phyloP scores from a whole-genome alignment of 306 rosid genomes.

The Benincasa hispida region DNA sequence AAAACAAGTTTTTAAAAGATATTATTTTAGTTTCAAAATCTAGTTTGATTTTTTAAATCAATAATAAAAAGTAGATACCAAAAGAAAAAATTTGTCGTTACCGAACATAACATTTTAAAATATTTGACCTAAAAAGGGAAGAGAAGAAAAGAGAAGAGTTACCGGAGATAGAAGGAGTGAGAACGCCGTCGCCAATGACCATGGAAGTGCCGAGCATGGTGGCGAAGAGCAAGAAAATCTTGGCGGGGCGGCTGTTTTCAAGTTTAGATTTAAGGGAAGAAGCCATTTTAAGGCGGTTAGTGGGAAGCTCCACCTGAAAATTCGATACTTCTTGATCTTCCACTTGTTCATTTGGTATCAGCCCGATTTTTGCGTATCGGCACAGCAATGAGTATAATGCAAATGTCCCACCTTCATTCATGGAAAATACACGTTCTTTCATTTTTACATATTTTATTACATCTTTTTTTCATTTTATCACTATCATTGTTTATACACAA shows the following conservation, averaged over 20 bases:
- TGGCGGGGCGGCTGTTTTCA: constrained; percentile 10
- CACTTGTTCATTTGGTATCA: constrained; percentile 20
- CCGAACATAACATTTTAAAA: too few relatives aligned
- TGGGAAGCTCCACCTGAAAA: constrained; percentile 13
- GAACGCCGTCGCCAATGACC: constrained; percentile 33
- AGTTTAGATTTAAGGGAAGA: constrained; percentile 12
- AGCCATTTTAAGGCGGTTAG: constrained; percentile 7
- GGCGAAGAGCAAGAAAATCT: constrained; percentile 5
- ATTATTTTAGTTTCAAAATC: too few relatives aligned
- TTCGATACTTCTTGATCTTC: constrained; percentile 25
- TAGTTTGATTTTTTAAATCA: too few relatives aligned
- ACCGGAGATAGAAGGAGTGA: constrained; percentile 20
- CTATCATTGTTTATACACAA: too few relatives aligned
- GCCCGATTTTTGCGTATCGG: constrained; percentile 24
- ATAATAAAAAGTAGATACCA: too few relatives aligned
- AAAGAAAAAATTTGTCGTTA: too few relatives aligned
- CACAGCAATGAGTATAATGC: constrained; percentile 22
- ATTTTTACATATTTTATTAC: too few relatives aligned
- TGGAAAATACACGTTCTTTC: too few relatives aligned
- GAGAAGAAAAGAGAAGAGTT: too few relatives aligned
- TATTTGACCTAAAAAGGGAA: too few relatives aligned
- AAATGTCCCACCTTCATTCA: constrained; percentile 19
- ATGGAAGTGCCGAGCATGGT: constrained; percentile 34
- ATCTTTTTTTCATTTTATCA: too few relatives aligned
- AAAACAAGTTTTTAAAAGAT: too few relatives aligned